Conservation (phyloP, 768 basidiomycete species). For the Solioccasus polychromus region DNA sequence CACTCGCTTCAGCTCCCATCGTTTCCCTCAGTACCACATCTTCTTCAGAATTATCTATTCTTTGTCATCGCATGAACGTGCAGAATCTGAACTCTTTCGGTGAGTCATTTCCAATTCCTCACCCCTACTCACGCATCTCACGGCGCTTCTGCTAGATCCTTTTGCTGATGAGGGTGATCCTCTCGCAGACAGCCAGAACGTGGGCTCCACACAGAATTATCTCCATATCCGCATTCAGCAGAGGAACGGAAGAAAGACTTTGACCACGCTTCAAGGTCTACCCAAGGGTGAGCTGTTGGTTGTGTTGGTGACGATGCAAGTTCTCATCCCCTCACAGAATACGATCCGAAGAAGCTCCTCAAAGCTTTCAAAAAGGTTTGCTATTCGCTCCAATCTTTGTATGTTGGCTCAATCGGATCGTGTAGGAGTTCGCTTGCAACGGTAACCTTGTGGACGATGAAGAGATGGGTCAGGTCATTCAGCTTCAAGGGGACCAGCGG, state of each 20-base stretch:
- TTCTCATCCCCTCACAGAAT: conserved; percentile 54
- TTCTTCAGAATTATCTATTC: conserved; percentile 39
- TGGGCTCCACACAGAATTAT: conserved; percentile 78
- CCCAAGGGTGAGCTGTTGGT: conserved; percentile 64
- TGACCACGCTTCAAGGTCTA: conserved; percentile 96
- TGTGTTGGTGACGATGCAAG: conserved; percentile 11
- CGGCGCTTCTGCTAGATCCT: conserved; percentile 60
- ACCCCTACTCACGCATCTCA: conserved; percentile 2
- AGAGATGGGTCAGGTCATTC: conserved; percentile 95
- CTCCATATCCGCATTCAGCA: conserved; percentile 98
- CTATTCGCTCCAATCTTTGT: neutral
- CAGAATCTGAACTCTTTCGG: conserved; percentile 87
- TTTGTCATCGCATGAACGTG: conserved; percentile 85
- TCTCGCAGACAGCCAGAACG: conserved; percentile 68
- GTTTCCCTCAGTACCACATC: conserved; percentile 45
- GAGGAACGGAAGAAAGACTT: conserved; percentile 96
- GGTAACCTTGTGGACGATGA: conserved; percentile 95
- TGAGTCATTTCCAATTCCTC: conserved; percentile 30
- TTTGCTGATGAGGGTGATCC: conserved; percentile 93
- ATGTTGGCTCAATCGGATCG: conserved; percentile 7
- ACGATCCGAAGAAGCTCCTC: conserved; percentile 95
- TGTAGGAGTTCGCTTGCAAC: conserved; percentile 96
- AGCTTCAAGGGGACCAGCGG: conserved; percentile 98
- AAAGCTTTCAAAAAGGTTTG: conserved; percentile 98
- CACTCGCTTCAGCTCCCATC: conserved; percentile 26